Base-by-base conservation (phyloP, 192 early-diverging fungal species). In the Entrophospora sp. region DNA sequence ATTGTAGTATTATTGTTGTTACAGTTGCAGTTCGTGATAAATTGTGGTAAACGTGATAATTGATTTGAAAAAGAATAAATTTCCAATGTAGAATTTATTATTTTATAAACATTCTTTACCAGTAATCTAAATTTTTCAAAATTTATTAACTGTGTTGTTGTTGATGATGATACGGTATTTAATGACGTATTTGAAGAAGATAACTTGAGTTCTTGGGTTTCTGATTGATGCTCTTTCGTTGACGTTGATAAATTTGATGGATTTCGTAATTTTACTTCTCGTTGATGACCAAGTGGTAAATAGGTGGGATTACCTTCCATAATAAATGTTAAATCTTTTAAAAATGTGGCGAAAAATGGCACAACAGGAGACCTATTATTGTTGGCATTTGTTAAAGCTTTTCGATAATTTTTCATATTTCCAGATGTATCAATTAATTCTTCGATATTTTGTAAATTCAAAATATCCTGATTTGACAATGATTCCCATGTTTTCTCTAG, bases 271-370 rank as follows among this genome's bases (percentile, higher is more conserved):
- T 28, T n/a, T 24, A 13, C 20, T 28, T 25, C 40, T 36, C 59
- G 52, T 31, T 61, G 36, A 28, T 45, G 22, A 27, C 44, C 68
- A n/a, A 64, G 64, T 2, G 69, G 28, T 10, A 73, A 51, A 52
- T 61, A 69, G 1, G 79, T 81, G 16, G 77, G 74, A 35, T 85
- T 89, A n/a, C 89, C 89, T 52, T 91, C 86, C 55, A 88, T 69
- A 37, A 87, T 73, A 66, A 91, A 87, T 13, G 83, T 87, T 25
- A 87, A 73, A 61, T 91, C 89, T 60, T 91, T 91, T 48, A 91
- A 75, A 5, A 87, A 71, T 7, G 87, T 69, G 0, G 87, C 71
- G 18, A 90, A 75, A 58, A 88, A 90, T 16, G 83, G 82, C 24
- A 89, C 71, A 1, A 74, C 69, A 7, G 78, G 81, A 14, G 73